These are phyloP conservation scores for Tricholoma flavovirens DNA, from an alignment of 768 basidiomycete genomes.

Conservation along the genomic window DNA sequence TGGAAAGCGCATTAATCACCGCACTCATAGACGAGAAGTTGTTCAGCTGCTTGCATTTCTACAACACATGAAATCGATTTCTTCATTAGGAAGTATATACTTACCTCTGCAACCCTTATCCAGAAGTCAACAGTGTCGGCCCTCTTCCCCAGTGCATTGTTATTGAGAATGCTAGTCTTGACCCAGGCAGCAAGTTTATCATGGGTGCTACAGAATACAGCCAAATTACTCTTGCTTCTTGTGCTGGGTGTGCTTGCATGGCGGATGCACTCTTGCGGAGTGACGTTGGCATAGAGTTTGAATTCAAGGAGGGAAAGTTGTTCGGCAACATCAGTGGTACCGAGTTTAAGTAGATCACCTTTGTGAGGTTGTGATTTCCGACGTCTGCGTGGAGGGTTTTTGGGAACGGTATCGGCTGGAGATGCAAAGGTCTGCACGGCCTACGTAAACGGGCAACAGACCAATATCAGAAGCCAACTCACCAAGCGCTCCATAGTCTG, in stretches of 20 bases:
- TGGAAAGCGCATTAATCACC: slow-evolving; percentile 57
- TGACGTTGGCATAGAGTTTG: slow-evolving; percentile 61
- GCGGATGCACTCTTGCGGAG: slow-evolving; percentile 66
- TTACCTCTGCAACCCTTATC: slow-evolving; percentile 75
- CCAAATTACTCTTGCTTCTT: slow-evolving; percentile 34
- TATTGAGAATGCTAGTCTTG: slow-evolving; percentile 51
- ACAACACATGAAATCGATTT: slow-evolving; percentile 9
- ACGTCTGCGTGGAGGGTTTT: slow-evolving; percentile 26
- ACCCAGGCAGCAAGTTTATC: slow-evolving; percentile 66
- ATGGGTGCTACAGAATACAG: slow-evolving; percentile 52
- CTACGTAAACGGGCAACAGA: slow-evolving; percentile 4
- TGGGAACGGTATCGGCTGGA: slow-evolving; percentile 20
- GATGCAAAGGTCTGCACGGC: slow-evolving; percentile 36
- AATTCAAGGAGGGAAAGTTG: slow-evolving; percentile 78
- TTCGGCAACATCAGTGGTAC: slow-evolving; percentile 67
- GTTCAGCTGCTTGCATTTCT: slow-evolving; percentile 62
- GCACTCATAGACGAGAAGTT: slow-evolving; percentile 68
- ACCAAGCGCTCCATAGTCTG: slow-evolving; percentile 53
- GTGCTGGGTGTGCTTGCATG: slow-evolving; percentile 44
- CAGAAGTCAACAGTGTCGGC: slow-evolving; percentile 63
- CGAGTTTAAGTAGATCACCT: slow-evolving; percentile 59
- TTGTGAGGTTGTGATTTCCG: slow-evolving; percentile 46
- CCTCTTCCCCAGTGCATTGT: slow-evolving; percentile 45
- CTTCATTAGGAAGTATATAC: slow-evolving; percentile 10
- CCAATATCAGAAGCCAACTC: slow-evolving; percentile 16